Evolutionary conservation across 2,329 filamentous ascomycete genomes (phyloP).

Genomic region (Colletotrichum sp.): DNA sequence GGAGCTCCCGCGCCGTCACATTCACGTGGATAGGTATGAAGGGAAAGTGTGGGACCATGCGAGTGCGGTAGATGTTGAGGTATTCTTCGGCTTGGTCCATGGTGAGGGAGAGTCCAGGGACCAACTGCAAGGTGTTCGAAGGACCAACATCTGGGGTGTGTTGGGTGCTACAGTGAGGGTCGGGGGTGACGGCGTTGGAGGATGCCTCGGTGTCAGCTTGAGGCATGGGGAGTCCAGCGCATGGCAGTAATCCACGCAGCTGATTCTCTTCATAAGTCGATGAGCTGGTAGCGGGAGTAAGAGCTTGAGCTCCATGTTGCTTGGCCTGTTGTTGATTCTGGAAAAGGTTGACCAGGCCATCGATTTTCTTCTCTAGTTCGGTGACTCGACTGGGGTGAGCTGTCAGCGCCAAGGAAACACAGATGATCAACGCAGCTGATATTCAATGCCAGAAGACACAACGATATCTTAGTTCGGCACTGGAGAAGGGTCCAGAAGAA

Average conservation of each 20-base stretch:
- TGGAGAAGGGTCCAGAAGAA: not conserved
- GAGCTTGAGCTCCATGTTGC: not conserved
- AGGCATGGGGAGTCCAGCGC: not conserved
- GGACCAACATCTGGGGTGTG: not conserved
- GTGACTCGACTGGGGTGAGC: conserved; percentile 35
- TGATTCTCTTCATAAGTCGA: not conserved
- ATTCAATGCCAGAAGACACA: not conserved
- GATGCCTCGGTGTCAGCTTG: not conserved
- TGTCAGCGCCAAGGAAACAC: not conserved
- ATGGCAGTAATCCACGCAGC: not conserved
- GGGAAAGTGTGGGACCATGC: conserved; percentile 39
- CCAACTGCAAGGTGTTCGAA: conserved; percentile 20
- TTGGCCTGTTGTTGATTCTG: conserved; percentile 30
- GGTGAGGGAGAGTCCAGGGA: conserved; percentile 39
- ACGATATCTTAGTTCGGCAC: not conserved
- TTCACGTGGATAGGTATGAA: conserved; percentile 37
- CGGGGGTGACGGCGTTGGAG: not conserved
- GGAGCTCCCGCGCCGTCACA: conserved; percentile 33
- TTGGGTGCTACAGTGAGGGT: not conserved
- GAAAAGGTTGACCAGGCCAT: conserved; percentile 42
- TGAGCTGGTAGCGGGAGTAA: not conserved
- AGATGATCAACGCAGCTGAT: not conserved
- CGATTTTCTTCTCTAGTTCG: conserved; percentile 43
- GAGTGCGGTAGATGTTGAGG: conserved; percentile 35
- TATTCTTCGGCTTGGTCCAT: conserved; percentile 34